Evolutionary conservation across 2,329 filamentous ascomycete genomes (phyloP), one percentile per base, ranked within the genome.

Genomic region (Claviceps capensis): DNA sequence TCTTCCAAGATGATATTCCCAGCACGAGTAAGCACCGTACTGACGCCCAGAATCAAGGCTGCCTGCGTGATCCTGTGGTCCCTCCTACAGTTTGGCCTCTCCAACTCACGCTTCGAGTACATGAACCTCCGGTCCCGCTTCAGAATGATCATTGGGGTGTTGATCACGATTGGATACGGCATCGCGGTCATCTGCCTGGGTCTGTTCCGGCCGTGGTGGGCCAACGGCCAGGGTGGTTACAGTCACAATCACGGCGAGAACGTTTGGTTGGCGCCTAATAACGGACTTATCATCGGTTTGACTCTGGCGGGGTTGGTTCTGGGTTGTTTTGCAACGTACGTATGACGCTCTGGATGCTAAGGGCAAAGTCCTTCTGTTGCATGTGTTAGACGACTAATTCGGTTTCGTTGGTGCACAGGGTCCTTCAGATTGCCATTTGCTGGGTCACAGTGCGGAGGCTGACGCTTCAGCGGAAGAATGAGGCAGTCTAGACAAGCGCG

Each of bases 111-210:
- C 16, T 47, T 49, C 23, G 52, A 53, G 46, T 51, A 51, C 49
- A 47, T 53, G 40, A 53, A 53, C 52, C 51, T 53, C 46, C 52
- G 49, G 17, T 53, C 52, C 19, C 52, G 47, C 36, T 51, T 53
- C 19, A 41, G 52, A 34, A 53, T 53, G 52, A 42, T 48, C 16
- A 51, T 53, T 26, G 49, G 52, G 36, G 34, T 49, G 22, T n/a
- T 53, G 22, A 51, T 53, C 45, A 51, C 49, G 6, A 47, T 53
- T 36, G 52, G 52, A 3, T 53, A 41, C n/a, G 52, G 22, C 45
- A 42, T 44, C 11, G 42, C 42, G 19, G 19, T 23, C 42, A 5
- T 44, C 11, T 44, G 42, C 22, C 11, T 44, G 22, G 42, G 42
- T 44, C 19, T 44, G 19, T 44, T 44, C 7, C 42, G 42, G 5